Conservation (phyloP, 1,284 basidiomycete genomes). For the Paramarasmius palmivorus region DNA sequence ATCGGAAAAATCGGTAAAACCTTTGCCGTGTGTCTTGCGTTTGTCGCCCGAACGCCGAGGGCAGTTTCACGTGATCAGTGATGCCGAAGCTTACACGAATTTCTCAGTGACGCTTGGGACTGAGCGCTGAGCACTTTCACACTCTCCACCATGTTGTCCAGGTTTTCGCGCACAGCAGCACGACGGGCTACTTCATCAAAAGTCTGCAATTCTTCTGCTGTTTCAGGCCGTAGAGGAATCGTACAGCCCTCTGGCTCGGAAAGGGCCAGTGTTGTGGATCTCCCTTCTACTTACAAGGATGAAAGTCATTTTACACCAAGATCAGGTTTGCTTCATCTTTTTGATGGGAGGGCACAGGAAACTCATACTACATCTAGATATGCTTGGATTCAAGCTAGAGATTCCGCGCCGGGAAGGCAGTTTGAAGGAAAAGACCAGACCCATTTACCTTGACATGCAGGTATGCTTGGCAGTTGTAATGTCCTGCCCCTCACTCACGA, state of each 20-base stretch:
- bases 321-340: constrained; percentile 47
- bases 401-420: constrained; percentile 65
- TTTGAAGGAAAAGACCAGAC: constrained; percentile 67
- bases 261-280: constrained; percentile 76
- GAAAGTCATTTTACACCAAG: constrained; percentile 73
- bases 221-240: constrained; percentile 43
- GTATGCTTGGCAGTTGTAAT: constrained; percentile 35
- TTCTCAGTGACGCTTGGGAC: too few species aligned
- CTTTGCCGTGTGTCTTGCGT: too few species aligned
- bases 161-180: constrained; percentile 44
- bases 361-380: constrained; percentile 49
- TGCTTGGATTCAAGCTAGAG: constrained; percentile 89
- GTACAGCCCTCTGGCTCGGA: constrained; percentile 80
- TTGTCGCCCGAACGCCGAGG: too few species aligned
- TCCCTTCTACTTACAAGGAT: constrained; percentile 71
- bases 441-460: constrained; percentile 97
- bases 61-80: too few species aligned
- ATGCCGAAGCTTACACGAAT: too few species aligned
- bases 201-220: constrained; percentile 16
- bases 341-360: background rate
- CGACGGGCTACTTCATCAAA: constrained; percentile 26
- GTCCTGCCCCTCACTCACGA: constrained; percentile 13
- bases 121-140: constrained; percentile 8
- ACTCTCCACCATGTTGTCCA: constrained; percentile 52
- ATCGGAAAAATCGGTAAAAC: too few species aligned